phyloP scores from a whole-genome alignment of 1,284 basidiomycete species.

The Crepidotus sp. region DNA sequence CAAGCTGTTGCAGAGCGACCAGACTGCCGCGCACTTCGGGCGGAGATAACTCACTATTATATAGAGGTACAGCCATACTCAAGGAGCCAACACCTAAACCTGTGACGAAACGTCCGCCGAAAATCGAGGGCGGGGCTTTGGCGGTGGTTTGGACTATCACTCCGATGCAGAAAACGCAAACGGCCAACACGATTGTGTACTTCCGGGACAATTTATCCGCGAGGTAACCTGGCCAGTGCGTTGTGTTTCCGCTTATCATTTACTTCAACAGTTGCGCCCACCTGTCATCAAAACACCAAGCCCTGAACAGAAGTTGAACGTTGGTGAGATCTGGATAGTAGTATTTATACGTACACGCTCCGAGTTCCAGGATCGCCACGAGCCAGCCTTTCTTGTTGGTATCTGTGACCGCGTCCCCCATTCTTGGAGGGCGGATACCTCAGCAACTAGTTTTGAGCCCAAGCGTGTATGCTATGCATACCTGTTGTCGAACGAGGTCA shows the following conservation, averaged over 20 bases:
- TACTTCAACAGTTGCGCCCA: conserved; percentile 14
- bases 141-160: conserved; percentile 61
- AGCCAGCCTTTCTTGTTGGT: conserved; percentile 57
- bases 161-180: conserved; percentile 57
- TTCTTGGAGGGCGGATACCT: conserved; percentile 27
- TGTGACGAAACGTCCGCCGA: conserved; percentile 66
- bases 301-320: conserved; percentile 20
- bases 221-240: conserved; percentile 39
- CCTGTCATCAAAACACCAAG: conserved; percentile 58
- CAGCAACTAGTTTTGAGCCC: too few species aligned
- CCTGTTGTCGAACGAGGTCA: conserved; percentile 41
- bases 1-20: conserved; percentile 75
- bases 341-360: conserved; percentile 37
- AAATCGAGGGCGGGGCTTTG: conserved; percentile 49
- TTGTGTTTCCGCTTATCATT: background rate
- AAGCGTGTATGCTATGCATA: too few species aligned
- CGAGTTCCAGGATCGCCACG: conserved; percentile 60
- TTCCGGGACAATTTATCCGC: conserved; percentile 68
- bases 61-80: conserved; percentile 68
- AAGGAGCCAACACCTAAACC: conserved; percentile 72
- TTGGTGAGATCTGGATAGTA: background rate
- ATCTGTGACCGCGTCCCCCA: conserved; percentile 45
- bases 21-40: conserved; percentile 78
- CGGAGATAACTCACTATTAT: conserved; percentile 67
- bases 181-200: conserved; percentile 60